A percentile compares a stretch with the other conserved stretches of the same genome.
These are phyloP conservation scores for Setaria viridis DNA, from an alignment of 202 grass and related monocot genomes.

Conservation along the genomic window DNA sequence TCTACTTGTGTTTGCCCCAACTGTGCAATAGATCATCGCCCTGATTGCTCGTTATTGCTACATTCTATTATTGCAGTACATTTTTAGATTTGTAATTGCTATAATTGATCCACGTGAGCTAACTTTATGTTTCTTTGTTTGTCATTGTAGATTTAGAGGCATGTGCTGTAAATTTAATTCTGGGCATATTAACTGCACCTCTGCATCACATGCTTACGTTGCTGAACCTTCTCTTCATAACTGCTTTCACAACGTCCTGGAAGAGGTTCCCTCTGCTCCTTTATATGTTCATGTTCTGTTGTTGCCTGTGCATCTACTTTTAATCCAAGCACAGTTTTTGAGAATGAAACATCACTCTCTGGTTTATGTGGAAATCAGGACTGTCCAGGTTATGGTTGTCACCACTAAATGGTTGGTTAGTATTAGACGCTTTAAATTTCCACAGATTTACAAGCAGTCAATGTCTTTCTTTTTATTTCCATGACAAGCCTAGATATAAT, in stretches of 20 bases:
- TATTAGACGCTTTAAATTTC: not conserved
- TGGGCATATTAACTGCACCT: not conserved
- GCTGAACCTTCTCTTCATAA: not conserved
- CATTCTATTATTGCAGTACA: not conserved
- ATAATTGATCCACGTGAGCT: slow-evolving; percentile 12
- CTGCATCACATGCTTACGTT: not conserved
- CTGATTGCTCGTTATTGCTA: not conserved
- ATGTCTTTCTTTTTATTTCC: not conserved
- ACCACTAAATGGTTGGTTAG: not conserved
- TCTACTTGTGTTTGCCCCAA: not conserved
- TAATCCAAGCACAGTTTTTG: not conserved
- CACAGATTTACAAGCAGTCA: not conserved
- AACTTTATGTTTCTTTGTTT: slow-evolving; percentile 43
- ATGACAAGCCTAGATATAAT: slow-evolving; percentile 1
- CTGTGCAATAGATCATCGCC: not conserved
- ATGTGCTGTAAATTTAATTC: slow-evolving; percentile 55
- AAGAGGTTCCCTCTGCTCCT: slow-evolving; percentile 28
- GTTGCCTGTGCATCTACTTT: not conserved
- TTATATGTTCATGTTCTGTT: slow-evolving; percentile 3
- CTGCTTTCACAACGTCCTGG: not conserved
- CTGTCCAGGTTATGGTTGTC: not conserved
- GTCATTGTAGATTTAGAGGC: slow-evolving; percentile 58
- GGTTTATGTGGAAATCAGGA: not conserved
- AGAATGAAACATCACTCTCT: not conserved
- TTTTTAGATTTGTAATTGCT: slow-evolving; percentile 4